phyloP scores from a whole-genome alignment of 495 filamentous ascomycete genomes.

The Penicillium malachiteum region DNA sequence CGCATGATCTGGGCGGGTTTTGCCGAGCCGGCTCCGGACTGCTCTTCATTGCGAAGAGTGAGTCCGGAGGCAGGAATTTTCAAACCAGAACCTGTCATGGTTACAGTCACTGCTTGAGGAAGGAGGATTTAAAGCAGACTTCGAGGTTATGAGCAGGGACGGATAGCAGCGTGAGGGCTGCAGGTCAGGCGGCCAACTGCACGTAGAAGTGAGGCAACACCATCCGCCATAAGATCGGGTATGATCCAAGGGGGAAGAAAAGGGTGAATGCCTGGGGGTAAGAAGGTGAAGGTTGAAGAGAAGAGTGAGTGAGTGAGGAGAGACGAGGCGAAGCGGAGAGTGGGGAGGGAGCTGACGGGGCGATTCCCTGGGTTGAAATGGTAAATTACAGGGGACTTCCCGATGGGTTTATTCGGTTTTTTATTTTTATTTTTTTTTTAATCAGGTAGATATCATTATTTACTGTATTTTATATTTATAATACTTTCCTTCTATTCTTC shows the following conservation, averaged over 20 bases:
- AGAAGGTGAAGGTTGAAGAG: background rate
- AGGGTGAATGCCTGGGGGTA: background rate
- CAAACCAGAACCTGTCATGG: conserved; percentile 42
- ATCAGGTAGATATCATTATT: too few relatives aligned
- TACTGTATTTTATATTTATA: too few relatives aligned
- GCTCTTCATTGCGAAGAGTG: conserved; percentile 43
- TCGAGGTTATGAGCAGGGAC: conserved; percentile 32
- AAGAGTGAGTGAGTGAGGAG: conserved; percentile 12
- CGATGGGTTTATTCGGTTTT: conserved; percentile 3
- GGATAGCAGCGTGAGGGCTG: conserved; percentile 46
- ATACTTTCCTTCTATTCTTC: too few relatives aligned
- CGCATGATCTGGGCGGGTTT: conserved; percentile 58
- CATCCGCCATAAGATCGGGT: conserved; percentile 40
- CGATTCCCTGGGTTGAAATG: conserved; percentile 9
- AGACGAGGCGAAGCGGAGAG: conserved; percentile 27
- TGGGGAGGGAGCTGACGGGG: conserved; percentile 37
- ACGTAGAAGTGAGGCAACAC: conserved; percentile 35
- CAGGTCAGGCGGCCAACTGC: conserved; percentile 47
- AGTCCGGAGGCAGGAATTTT: conserved; percentile 48
- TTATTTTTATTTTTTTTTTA: background rate
- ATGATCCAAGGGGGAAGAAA: background rate
- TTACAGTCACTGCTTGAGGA: conserved; percentile 6
- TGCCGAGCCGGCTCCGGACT: conserved; percentile 29
- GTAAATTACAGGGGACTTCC: conserved; percentile 16
- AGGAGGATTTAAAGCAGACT: conserved; percentile 11